Percentiles rank a stretch among this genome's conserved stretches.
phyloP scores from a whole-genome alignment of 306 rosid species.

The Arachis hypogaea region DNA sequence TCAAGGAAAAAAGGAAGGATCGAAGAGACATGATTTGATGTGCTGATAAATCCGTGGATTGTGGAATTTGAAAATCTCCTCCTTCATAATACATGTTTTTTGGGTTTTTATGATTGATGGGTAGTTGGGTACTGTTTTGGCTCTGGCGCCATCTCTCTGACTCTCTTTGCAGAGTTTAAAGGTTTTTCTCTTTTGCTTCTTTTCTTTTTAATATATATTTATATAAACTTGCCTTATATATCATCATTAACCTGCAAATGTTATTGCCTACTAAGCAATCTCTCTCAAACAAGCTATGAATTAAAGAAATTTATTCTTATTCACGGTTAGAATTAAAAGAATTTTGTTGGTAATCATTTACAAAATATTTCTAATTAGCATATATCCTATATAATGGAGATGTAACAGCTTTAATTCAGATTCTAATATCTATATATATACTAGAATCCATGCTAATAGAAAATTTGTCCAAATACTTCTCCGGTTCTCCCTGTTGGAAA shows the following conservation, averaged over 20 bases:
- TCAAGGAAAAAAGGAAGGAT: neutral
- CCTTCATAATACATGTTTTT: too few relatives aligned
- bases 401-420: too few relatives aligned
- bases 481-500: too few relatives aligned
- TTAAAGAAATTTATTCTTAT: too few relatives aligned
- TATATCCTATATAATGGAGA: too few relatives aligned
- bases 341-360: too few relatives aligned
- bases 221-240: neutral
- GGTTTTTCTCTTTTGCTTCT: conserved; percentile 16
- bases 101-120: conserved; percentile 36
- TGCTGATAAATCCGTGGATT: conserved; percentile 23
- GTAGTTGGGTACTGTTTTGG: conserved; percentile 16
- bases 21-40: conserved; percentile 33
- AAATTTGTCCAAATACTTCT: too few relatives aligned
- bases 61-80: conserved; percentile 20
- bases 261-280: conserved; percentile 31
- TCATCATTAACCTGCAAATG: conserved; percentile 33
- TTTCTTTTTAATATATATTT: neutral
- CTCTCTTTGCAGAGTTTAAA: conserved; percentile 41
- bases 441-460: too few relatives aligned
- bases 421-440: too few relatives aligned
- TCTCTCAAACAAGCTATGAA: neutral
- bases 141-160: conserved; percentile 35
- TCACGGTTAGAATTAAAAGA: too few relatives aligned
- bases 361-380: too few relatives aligned